phyloP scores from a whole-genome alignment of 768 basidiomycete species.

The Boletus eberwhitei region DNA sequence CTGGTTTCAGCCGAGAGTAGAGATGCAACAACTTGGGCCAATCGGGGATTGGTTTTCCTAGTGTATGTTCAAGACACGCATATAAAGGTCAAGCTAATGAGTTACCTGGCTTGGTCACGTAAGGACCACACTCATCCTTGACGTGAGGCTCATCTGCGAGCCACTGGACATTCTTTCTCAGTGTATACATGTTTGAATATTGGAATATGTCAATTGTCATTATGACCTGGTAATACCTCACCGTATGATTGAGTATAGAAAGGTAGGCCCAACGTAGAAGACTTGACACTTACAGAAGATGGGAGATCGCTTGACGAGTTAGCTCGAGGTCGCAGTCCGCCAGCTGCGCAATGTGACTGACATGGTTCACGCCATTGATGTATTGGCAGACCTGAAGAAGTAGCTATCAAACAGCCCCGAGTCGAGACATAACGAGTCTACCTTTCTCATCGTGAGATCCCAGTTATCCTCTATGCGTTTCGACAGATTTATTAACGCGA shows the following conservation, averaged over 20 bases:
- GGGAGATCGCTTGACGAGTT: conserved; percentile 83
- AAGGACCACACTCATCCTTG: conserved; percentile 86
- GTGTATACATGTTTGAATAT: conserved; percentile 95
- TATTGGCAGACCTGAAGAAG: conserved; percentile 56
- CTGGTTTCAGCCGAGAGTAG: conserved; percentile 83
- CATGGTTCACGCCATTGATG: conserved; percentile 91
- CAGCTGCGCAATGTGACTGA: conserved; percentile 85
- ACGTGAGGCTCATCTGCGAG: conserved; percentile 84
- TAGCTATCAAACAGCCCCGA: not conserved
- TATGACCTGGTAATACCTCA: conserved; percentile 93
- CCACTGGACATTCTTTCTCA: conserved; percentile 83
- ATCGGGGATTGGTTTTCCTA: conserved; percentile 63
- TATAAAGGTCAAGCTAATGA: not conserved
- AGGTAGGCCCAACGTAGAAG: not conserved
- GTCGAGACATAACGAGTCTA: conserved; percentile 23
- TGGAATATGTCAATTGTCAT: conserved; percentile 98
- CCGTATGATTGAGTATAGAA: conserved; percentile 3
- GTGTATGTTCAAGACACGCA: conserved; percentile 1
- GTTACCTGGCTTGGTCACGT: conserved; percentile 76
- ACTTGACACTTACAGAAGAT: conserved; percentile 68
- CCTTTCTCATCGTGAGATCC: conserved; percentile 94
- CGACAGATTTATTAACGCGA: conserved; percentile 80
- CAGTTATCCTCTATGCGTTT: conserved; percentile 87
- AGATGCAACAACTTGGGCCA: conserved; percentile 86
- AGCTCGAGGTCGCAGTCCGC: conserved; percentile 85